Evolutionary conservation across 352 stramenopile genomes (phyloP).

Genomic region (Lagenidium sp.): DNA sequence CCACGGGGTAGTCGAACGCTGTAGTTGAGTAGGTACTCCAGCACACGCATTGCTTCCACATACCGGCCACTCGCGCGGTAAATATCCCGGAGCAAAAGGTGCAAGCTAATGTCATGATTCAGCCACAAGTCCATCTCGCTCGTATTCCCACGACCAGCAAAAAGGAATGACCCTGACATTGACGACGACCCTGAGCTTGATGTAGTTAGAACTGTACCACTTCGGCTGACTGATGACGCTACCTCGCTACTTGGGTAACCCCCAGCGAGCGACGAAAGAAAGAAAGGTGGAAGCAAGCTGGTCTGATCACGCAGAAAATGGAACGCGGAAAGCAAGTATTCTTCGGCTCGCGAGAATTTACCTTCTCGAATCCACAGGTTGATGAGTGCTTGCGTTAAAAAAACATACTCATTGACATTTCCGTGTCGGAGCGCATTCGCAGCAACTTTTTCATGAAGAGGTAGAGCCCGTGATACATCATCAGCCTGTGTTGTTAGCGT

Average conservation of each 20-base stretch:
- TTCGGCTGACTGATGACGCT: conserved; percentile 31
- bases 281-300: conserved; percentile 52
- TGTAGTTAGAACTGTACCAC: conserved; percentile 60
- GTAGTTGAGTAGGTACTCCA: conserved; percentile 76
- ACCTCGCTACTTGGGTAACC: conserved; percentile 50
- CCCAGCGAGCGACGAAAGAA: conserved; percentile 33
- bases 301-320: conserved; percentile 62
- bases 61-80: conserved; percentile 74
- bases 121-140: conserved; percentile 74
- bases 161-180: conserved; percentile 42
- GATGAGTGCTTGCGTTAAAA: conserved; percentile 70
- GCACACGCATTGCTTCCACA: conserved; percentile 64
- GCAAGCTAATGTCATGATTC: conserved; percentile 78
- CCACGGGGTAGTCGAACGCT: conserved; percentile 57
- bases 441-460: conserved; percentile 75
- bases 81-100: conserved; percentile 68
- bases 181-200: conserved; percentile 65
- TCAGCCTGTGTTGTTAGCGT: conserved; percentile 67
- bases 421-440: conserved; percentile 50
- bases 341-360: conserved; percentile 64
- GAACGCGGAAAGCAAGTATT: conserved; percentile 53
- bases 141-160: conserved; percentile 40
- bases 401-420: conserved; percentile 83
- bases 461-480: conserved; percentile 62
- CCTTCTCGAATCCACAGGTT: conserved; percentile 74